Percentiles rank a stretch among this genome's conserved stretches.
Conservation (phyloP, 1,139 yeast species). For the Candida frijolesensis region DNA sequence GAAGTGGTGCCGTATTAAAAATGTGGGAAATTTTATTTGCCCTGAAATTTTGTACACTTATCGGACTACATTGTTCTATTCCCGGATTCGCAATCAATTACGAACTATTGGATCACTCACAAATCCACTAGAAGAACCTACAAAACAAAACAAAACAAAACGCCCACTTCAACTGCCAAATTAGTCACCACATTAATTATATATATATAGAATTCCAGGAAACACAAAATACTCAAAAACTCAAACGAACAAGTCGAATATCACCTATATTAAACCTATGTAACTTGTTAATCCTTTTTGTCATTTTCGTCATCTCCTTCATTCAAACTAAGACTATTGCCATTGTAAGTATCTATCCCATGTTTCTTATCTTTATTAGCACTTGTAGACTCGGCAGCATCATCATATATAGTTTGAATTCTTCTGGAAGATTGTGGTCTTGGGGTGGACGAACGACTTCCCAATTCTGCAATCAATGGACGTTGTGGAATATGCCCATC, state of each 20-base stretch:
- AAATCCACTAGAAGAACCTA: not conserved
- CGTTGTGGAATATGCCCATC: slow-evolving; percentile 11
- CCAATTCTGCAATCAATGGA: slow-evolving; percentile 9
- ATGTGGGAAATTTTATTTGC: not conserved
- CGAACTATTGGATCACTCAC: not conserved
- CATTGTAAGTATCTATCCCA: slow-evolving; percentile 22
- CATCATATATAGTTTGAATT: slow-evolving; percentile 25
- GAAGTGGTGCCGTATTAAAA: not conserved
- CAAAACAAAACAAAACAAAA: no score
- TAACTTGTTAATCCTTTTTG: slow-evolving; percentile 1
- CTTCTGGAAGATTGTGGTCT: slow-evolving; percentile 21
- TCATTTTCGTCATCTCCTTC: slow-evolving; percentile 19
- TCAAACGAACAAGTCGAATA: not conserved
- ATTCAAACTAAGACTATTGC: slow-evolving; percentile 22
- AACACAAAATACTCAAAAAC: not conserved
- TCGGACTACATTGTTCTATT: not conserved
- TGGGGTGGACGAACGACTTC: slow-evolving; percentile 23
- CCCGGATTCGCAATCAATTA: not conserved
- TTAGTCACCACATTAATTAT: not conserved
- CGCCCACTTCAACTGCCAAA: not conserved
- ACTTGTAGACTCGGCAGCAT: not conserved
- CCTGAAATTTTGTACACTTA: not conserved
- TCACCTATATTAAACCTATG: not conserved
- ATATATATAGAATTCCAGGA: not conserved
- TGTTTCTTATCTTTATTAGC: slow-evolving; percentile 10